Base-by-base conservation (phyloP, 495 filamentous ascomycete genomes). In the Aspergillus bridgeri region DNA sequence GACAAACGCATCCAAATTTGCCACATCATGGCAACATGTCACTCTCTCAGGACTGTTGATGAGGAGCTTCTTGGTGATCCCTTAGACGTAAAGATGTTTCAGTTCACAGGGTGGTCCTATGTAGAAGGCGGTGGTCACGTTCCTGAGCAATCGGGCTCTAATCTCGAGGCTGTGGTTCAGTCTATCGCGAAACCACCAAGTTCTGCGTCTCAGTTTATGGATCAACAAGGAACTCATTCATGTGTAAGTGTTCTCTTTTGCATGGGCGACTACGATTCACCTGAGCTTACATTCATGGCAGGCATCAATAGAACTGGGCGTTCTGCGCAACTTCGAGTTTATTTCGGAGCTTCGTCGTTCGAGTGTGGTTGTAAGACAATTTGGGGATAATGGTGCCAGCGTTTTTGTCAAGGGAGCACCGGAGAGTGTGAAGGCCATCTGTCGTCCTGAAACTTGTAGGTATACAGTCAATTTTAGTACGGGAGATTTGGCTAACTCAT, bases 21-120 rank as follows among this genome's bases (percentile, higher is more conserved):
- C 18, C 90, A 95, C 64, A 92, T 91, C 0, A 99, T 99, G 95
- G 90, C 94, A 24, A 99, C 94, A 8, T 99, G 95, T 56, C 95
- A 99, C 67, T 95, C 93, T 3, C 78, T 99, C 17, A 84, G 91
- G 25, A 81, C 86, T 38, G 86, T 98, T 17, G 92, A 99, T 59
- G 86, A 82, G 45, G 91, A 97, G 63, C 78, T 96, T 17, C 75
- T 99, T 20, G 95, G 95, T 6, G 95, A 99, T 71, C 95, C 95
- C 27, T 79, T 99, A 15, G 95, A 99, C 70, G 75, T 97, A 47
- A 98, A 98, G 67, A 99, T 99, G 95, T 99, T 99, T 67, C 86
- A 96, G 64, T 99, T 96, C 64, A 99, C 95, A 1, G 83, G 83
- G 6, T 99, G 95, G 95, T 82, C 84, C 2, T 99, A 87, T 62